Conservation (phyloP, 2,329 filamentous ascomycete genomes). For the Phyllosticta ampelicida region DNA sequence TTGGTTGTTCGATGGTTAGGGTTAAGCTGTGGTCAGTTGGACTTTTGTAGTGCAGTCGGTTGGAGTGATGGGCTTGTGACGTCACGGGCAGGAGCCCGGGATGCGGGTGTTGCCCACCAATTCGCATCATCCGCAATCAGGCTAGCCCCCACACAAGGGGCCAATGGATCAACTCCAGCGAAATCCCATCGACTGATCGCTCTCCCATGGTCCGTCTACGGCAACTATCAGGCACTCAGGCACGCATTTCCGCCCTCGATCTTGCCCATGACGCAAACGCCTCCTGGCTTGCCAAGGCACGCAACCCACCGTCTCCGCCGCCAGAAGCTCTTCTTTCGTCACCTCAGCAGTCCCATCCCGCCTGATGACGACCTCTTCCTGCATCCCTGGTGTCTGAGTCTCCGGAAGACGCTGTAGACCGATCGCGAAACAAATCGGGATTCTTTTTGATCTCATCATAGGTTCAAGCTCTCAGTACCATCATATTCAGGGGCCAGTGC, state of each 20-base stretch:
- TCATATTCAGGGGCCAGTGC: too few species aligned
- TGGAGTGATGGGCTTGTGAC: conserved; percentile 1
- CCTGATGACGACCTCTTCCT: background rate
- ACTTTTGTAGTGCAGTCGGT: conserved; percentile 1
- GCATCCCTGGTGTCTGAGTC: background rate
- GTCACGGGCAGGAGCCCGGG: background rate
- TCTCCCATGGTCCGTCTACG: background rate
- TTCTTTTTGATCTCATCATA: background rate
- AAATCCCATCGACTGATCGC: conserved; percentile 1
- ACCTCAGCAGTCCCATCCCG: background rate
- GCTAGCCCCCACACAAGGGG: background rate
- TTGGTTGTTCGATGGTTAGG: background rate
- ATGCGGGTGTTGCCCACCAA: background rate
- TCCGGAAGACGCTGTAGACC: background rate
- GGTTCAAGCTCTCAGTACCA: background rate
- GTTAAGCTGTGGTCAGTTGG: background rate
- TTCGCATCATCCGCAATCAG: conserved; percentile 1
- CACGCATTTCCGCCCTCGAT: background rate
- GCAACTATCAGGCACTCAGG: background rate
- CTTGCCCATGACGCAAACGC: background rate
- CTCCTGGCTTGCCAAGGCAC: background rate
- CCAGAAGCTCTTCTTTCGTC: background rate
- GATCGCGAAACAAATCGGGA: background rate
- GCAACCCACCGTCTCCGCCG: background rate
- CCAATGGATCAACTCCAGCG: conserved; percentile 5